phyloP scores from a whole-genome alignment of 345 rosid genomes.

The Citrus hindsii region DNA sequence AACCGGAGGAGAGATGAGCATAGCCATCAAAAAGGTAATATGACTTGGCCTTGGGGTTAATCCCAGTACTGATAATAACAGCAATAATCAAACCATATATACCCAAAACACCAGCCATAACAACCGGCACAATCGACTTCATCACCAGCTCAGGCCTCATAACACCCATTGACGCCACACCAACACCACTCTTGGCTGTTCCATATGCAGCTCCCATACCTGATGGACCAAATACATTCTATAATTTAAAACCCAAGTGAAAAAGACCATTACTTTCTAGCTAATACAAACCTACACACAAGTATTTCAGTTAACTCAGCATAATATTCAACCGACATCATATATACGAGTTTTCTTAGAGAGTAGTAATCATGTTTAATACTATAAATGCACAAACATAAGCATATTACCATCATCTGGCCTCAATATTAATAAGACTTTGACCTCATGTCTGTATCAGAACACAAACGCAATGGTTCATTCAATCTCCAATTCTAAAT shows the following conservation, averaged over 20 bases:
- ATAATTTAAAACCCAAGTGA: not conserved
- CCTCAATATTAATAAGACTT: not conserved
- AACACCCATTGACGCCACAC: slow-evolving; percentile 94
- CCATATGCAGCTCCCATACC: slow-evolving; percentile 99
- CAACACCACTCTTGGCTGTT: slow-evolving; percentile 94
- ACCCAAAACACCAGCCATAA: slow-evolving; percentile 99
- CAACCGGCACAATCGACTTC: slow-evolving; percentile 96
- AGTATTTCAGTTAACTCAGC: not conserved
- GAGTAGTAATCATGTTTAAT: too few species aligned
- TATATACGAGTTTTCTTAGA: not conserved
- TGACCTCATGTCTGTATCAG: not conserved
- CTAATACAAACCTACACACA: not conserved
- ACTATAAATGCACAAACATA: not conserved
- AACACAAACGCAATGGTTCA: not conserved
- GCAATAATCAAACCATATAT: slow-evolving; percentile 93
- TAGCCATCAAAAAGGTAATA: slow-evolving; percentile 92
- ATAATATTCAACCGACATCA: not conserved
- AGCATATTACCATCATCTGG: not conserved
- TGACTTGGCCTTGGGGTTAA: slow-evolving; percentile 89
- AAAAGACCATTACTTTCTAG: not conserved
- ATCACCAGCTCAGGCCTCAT: slow-evolving; percentile 96
- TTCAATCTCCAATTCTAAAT: not conserved
- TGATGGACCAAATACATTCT: slow-evolving; percentile 16
- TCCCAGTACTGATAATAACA: slow-evolving; percentile 87
- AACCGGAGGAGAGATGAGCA: slow-evolving; percentile 93